These are phyloP conservation scores for Tylopilus intermedius DNA, from an alignment of 768 basidiomycete genomes.

Conservation along the genomic window DNA sequence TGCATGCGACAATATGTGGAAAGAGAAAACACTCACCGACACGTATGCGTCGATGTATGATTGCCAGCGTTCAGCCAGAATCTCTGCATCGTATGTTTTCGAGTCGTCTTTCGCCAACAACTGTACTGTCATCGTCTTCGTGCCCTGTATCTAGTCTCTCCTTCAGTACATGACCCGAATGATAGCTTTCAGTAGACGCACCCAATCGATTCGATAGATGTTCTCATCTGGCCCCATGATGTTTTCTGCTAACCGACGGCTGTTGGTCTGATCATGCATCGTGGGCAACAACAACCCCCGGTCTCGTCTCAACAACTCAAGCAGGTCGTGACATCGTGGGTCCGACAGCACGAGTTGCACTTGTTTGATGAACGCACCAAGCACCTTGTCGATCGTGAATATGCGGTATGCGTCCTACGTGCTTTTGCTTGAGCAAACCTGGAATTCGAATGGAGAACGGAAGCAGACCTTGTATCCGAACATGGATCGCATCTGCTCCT, in stretches of 20 bases:
- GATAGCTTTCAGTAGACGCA: slow-evolving; percentile 28
- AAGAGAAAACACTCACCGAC: slow-evolving; percentile 39
- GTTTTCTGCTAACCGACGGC: slow-evolving; percentile 62
- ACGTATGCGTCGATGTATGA: slow-evolving; percentile 74
- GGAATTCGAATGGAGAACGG: neutral
- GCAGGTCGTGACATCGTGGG: slow-evolving; percentile 63
- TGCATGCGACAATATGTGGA: neutral
- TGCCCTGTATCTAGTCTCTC: slow-evolving; percentile 51
- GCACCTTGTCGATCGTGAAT: slow-evolving; percentile 91
- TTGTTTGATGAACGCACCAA: slow-evolving; percentile 86
- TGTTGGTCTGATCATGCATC: slow-evolving; percentile 67
- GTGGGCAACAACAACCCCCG: slow-evolving; percentile 54
- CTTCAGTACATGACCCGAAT: neutral
- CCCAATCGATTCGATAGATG: slow-evolving; percentile 79
- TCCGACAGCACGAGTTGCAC: slow-evolving; percentile 72
- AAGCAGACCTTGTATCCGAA: slow-evolving; percentile 70
- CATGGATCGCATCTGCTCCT: slow-evolving; percentile 85
- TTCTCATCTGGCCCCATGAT: slow-evolving; percentile 73
- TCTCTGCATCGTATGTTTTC: slow-evolving; percentile 70
- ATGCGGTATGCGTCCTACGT: slow-evolving; percentile 73
- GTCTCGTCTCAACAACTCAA: slow-evolving; percentile 67
- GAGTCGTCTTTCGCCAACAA: slow-evolving; percentile 77
- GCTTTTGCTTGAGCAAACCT: neutral
- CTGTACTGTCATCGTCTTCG: slow-evolving; percentile 66
- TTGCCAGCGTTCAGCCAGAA: slow-evolving; percentile 74